Evolutionary conservation across 306 rosid genomes (phyloP).

Genomic region (Cicer chorassanicum): DNA sequence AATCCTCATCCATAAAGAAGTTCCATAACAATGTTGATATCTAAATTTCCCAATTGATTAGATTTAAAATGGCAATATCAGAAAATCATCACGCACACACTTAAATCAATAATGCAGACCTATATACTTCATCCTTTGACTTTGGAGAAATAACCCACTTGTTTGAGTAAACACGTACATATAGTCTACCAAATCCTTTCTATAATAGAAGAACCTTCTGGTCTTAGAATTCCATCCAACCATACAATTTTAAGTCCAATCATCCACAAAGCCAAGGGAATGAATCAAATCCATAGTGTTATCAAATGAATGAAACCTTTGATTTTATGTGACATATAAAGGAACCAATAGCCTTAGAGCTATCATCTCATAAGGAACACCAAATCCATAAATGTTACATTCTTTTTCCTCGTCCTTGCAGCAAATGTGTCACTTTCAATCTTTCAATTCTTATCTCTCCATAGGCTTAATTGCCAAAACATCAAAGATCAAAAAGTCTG

Average conservation of each 20-base stretch:
- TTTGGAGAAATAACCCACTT: slow-evolving; percentile 78
- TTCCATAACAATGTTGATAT: too few relatives aligned
- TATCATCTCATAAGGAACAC: slow-evolving; percentile 91
- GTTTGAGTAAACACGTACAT: slow-evolving; percentile 93
- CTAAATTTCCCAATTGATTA: too few relatives aligned
- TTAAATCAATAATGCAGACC: slow-evolving; percentile 69
- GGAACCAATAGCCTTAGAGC: slow-evolving; percentile 87
- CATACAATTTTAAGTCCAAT: slow-evolving; percentile 78
- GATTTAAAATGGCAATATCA: too few relatives aligned
- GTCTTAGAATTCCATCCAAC: slow-evolving; percentile 85
- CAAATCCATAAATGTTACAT: slow-evolving; percentile 69
- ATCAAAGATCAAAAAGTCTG: slow-evolving; percentile 61
- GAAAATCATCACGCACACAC: too few relatives aligned
- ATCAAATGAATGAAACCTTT: slow-evolving; percentile 82
- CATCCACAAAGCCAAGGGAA: slow-evolving; percentile 76
- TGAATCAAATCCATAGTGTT: slow-evolving; percentile 92
- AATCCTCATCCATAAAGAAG: too few relatives aligned
- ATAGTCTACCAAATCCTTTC: slow-evolving; percentile 77
- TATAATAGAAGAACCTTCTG: slow-evolving; percentile 73
- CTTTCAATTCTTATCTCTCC: slow-evolving; percentile 87
- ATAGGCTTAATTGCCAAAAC: slow-evolving; percentile 53
- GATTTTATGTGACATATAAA: slow-evolving; percentile 69
- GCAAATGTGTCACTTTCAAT: slow-evolving; percentile 85
- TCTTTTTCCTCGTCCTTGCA: slow-evolving; percentile 83
- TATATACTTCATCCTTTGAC: slow-evolving; percentile 76